Evolutionary conservation across 441 rosid genomes (phyloP).

Genomic region (Theobroma grandiflorum): DNA sequence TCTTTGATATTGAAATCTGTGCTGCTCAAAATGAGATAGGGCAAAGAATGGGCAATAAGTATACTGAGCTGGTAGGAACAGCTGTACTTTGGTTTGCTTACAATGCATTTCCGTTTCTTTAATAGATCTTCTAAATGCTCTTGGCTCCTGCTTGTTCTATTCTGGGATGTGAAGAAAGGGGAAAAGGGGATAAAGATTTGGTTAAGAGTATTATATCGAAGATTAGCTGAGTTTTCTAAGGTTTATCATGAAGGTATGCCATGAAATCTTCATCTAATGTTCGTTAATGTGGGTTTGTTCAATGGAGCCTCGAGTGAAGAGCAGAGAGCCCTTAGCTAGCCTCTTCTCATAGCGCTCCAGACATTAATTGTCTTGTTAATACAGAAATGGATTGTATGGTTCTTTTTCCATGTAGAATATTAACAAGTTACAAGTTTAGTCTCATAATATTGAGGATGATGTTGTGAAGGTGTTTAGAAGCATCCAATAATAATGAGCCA

Average conservation of each 20-base stretch:
- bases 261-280: background rate
- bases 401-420: constrained; percentile 32
- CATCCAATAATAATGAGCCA: background rate
- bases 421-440: constrained; percentile 25
- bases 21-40: background rate
- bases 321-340: constrained; percentile 57
- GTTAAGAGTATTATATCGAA: background rate
- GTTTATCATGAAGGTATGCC: background rate
- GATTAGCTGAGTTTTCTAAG: background rate
- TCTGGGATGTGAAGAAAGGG: background rate
- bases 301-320: constrained; percentile 83
- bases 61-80: background rate
- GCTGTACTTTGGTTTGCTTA: background rate
- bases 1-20: background rate
- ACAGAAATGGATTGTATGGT: constrained; percentile 40
- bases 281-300: background rate
- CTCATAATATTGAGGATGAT: background rate
- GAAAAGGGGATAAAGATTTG: background rate
- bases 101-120: background rate
- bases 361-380: constrained; percentile 47
- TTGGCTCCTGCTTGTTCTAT: constrained; percentile 3
- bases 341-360: constrained; percentile 76
- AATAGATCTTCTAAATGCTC: background rate
- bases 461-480: background rate
- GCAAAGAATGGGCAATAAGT: background rate